phyloP scores from a whole-genome alignment of 495 filamentous ascomycete species.

The Lindgomyces ingoldianus region DNA sequence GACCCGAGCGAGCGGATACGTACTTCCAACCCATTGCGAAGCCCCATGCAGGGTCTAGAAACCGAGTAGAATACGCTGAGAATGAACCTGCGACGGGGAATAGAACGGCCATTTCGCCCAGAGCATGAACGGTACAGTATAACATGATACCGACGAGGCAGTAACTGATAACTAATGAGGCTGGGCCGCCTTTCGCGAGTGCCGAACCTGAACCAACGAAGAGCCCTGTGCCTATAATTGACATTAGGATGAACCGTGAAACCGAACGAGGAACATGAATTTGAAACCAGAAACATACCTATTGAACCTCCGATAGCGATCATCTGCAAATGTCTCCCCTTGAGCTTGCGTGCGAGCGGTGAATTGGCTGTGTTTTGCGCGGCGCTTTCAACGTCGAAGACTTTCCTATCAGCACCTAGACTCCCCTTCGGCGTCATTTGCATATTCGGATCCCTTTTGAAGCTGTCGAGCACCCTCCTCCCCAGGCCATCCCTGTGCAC shows the following conservation, averaged over 20 bases:
- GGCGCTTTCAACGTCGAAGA: conserved; percentile 75
- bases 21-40: conserved; percentile 98
- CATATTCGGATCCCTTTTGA: conserved; percentile 74
- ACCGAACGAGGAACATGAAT: not conserved
- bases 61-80: conserved; percentile 87
- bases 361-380: conserved; percentile 74
- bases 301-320: conserved; percentile 96
- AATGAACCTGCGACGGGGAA: conserved; percentile 94
- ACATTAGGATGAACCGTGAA: conserved; percentile 3
- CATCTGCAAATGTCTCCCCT: conserved; percentile 90
- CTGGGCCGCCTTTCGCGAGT: conserved; percentile 77
- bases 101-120: conserved; percentile 88
- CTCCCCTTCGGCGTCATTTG: conserved; percentile 58
- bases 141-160: conserved; percentile 82
- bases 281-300: conserved; percentile 54
- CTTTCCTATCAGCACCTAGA: conserved; percentile 59
- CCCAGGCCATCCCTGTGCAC: conserved; percentile 28
- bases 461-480: conserved; percentile 61
- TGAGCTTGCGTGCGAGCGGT: conserved; percentile 72
- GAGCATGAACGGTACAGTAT: conserved; percentile 86
- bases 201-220: conserved; percentile 87
- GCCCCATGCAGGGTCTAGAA: conserved; percentile 93
- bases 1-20: conserved; percentile 38
- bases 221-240: conserved; percentile 72
- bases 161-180: conserved; percentile 80